Base-by-base conservation (phyloP, 2,329 filamentous ascomycete genomes). In the Laburnicola sp. region DNA sequence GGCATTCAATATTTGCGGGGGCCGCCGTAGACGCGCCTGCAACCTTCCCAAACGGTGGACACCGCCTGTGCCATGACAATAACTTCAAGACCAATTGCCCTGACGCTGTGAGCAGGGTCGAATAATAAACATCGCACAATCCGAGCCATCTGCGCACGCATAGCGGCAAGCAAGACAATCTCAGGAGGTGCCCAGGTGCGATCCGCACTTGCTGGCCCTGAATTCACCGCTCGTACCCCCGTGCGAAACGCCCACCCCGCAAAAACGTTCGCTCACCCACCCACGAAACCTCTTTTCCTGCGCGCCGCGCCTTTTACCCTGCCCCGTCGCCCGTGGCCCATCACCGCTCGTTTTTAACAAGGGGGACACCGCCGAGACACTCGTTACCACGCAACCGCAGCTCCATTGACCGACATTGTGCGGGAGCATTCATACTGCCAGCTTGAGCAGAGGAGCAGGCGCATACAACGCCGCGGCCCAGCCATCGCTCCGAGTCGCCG, bases 201-300 rank as follows among this genome's bases (percentile, higher is more conserved):
- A 35, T 42, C 38, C 46, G 30, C 39, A n/a, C 36, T 22, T 27
- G 22, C 32, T 41, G 5, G 16, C 47, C 48, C 23, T 36, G 42
- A 23, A 46, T 42, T 39, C 48, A 51, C 48, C 48, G 42, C 48
- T 31, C 8, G 28, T 41, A 40, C 32, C 38, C 34, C 46, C 39
- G 25, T 44, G 37, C 44, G 38, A 44, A 48, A 48, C 44, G 46
- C 22, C 40, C 38, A 45, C 40, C 44, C 44, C 50, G 45, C 50
- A 46, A 31, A 41, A 45, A 28, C 35, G n/a, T 6, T 27, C 21
- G 25, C 32, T 21, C 34, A 6, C 26, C 40, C 40, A 34, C 8
- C 23, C 47, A 9, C 47, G 7, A 22, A 22, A n/a, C n/a, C 34
- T n/a, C n/a, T n/a, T 22, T 22, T n/a, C 8, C 10, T 35, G n/a